Base-by-base conservation (phyloP, 805 yeast genomes). In the Starmerella roubikii region DNA sequence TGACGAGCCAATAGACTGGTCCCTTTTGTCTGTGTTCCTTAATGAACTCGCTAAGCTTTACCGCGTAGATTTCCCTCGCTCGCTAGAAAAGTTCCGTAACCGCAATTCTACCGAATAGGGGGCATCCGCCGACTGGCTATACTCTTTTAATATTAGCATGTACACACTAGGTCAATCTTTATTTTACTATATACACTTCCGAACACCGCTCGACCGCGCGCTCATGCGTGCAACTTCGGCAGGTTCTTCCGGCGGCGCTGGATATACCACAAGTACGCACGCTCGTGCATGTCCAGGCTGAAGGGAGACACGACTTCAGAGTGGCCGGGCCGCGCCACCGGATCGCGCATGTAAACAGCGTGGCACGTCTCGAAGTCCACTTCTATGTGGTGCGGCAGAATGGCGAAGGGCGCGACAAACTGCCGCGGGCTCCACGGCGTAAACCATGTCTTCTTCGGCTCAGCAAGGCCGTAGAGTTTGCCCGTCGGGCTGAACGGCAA, bases 401-500 rank as follows among this genome's bases (percentile, higher is more conserved):
- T 72, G 11, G 96, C 91, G 61, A 85, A 82, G 34, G 94, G 93
- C 2, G 94, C 86, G 47, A 91, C 62, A 62, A 88, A 91, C 32
- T 84, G 91, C 62, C 95, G 78, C 49, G 95, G 93, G 43, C 77
- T 71, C 96, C 96, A 91, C 37, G 98, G 98, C 2, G 97, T 84
- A 67, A 88, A 91, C 62, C 78, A 91, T 3, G 86, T 72, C 62
- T 81, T 85, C 15, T 66, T 54, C 13, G 85, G 78, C 38, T 82
- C 78, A 49, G 73, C 60, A 53, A 93, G 77, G 18, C 97, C 97
- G 59, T 69, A 84, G 45, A 80, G 67, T 36, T 68, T 66, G 34
- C 49, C 49, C 41, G 67, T 68, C 26, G 64, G 52, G 30, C 50
- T 43, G 36, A 83, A 69, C n/a, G 62, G 57, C 23, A 58, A 45